Evolutionary conservation across 192 early-diverging fungal species (phyloP), one percentile per base, ranked within the genome.

Genomic region (Coemansia sp.): DNA sequence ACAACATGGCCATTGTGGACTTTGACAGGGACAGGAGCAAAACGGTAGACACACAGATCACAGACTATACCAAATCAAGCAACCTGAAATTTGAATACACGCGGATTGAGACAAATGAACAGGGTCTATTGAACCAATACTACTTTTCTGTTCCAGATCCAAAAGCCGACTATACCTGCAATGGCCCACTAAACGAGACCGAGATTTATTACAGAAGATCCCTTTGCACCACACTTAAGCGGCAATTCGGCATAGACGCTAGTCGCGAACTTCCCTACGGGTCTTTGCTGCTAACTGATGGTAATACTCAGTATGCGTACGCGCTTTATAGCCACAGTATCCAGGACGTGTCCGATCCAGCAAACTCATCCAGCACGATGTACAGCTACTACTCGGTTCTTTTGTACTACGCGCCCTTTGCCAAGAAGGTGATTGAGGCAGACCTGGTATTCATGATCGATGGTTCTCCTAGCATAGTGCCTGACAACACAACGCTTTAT

Each of bases 301-400:
- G 6, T 27, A 27, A 27, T 23, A 27, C 22, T 8, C 6, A 51
- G 50, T 51, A 51, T 16, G 5, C 25, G 22, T 51, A 51, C 25
- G 50, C 50, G 2, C 50, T 51, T 14, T 51, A 51, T n/a, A 51
- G 50, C 50, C 50, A 51, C 50, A 51, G 50, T 16, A 27, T 51
- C 7, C 6, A 25, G 24, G 50, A 51, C 9, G 8, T 23, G 0
- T 23, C 50, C 0, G 23, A 42, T 42, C 13, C 50, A 51, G 25
- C 9, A 5, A 27, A 51, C 8, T 14, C 6, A 14, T 23, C 50
- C 3, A 8, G 25, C 3, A 24, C 22, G 8, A 27, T 51, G 50
- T 51, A 51, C 24, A 51, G 50, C 50, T 51, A 27, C 16, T 51
- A 51, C 50, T n/a, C 24, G 50, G 50, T 51, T 23, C 50, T 51